Evolutionary conservation across 2,329 filamentous ascomycete species (phyloP).

Genomic region (Hypocreales sp.): DNA sequence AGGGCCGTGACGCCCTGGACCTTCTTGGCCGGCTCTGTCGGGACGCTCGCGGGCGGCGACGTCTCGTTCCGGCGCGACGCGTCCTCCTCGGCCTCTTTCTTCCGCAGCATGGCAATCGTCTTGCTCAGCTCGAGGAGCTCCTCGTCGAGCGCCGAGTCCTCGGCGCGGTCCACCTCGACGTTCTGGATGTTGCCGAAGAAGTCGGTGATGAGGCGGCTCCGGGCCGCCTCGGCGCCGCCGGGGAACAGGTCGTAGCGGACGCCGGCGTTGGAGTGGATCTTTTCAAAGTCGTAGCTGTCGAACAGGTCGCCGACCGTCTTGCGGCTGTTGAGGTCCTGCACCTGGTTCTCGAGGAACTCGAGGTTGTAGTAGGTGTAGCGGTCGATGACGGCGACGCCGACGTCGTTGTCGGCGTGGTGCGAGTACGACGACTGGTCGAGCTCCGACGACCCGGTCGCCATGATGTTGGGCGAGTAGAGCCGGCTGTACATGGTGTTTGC

Average conservation of each 20-base stretch:
- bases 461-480: conserved; percentile 95
- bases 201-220: conserved; percentile 75
- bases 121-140: conserved; percentile 65
- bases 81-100: conserved; percentile 30
- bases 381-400: conserved; percentile 95
- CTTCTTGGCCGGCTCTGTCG: conserved; percentile 14
- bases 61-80: conserved; percentile 12
- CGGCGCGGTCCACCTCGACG: conserved; percentile 65
- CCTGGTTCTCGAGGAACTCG: conserved; percentile 85
- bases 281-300: conserved; percentile 85
- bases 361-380: conserved; percentile 98
- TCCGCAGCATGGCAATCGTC: conserved; percentile 40
- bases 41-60: conserved; percentile 12
- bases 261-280: conserved; percentile 87
- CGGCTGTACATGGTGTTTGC: conserved; percentile 99
- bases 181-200: conserved; percentile 98
- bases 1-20: conserved; percentile 36
- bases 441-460: conserved; percentile 91
- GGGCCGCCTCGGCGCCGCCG: conserved; percentile 62
- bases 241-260: conserved; percentile 91
- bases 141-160: conserved; percentile 45
- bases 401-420: conserved; percentile 94
- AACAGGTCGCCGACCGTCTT: conserved; percentile 88
- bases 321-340: conserved; percentile 73
- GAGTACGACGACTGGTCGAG: conserved; percentile 95